A percentile compares a stretch with the other conserved stretches of the same genome.
Conservation (phyloP, 78 protist species). For the Dictyostelium discoideum region DNA sequence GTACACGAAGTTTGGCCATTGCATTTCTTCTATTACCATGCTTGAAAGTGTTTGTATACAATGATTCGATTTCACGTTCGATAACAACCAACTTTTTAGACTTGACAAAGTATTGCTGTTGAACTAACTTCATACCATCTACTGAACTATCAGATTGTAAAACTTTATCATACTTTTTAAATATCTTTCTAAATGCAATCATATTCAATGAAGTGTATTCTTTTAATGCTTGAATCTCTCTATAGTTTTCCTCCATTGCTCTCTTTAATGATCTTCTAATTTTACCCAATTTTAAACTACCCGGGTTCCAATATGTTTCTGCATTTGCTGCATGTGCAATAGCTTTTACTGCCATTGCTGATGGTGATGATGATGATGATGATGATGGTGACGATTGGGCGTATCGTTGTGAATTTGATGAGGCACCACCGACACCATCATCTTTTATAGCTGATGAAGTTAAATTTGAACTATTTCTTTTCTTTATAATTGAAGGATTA, state of each 20-base stretch:
- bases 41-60: slow-evolving; percentile 22
- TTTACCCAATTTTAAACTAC: slow-evolving; percentile 18
- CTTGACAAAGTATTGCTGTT: slow-evolving; percentile 31
- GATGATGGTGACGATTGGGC: not conserved
- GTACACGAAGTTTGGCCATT: slow-evolving; percentile 45
- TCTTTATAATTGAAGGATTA: not conserved
- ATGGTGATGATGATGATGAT: not conserved
- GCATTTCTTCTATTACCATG: slow-evolving; percentile 67
- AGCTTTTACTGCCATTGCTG: not conserved
- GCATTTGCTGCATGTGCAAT: slow-evolving; percentile 46
- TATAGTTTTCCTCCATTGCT: slow-evolving; percentile 56
- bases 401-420: not conserved
- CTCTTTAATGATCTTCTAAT: slow-evolving; percentile 42
- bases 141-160: not conserved
- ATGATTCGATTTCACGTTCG: slow-evolving; percentile 49
- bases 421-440: not conserved
- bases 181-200: slow-evolving; percentile 62
- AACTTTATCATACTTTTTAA: slow-evolving; percentile 64
- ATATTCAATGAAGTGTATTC: slow-evolving; percentile 50
- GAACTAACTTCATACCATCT: not conserved
- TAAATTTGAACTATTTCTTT: not conserved
- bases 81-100: slow-evolving; percentile 15
- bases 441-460: not conserved
- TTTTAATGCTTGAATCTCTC: slow-evolving; percentile 58
- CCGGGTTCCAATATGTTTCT: slow-evolving; percentile 37